Evolutionary conservation across 306 rosid species (phyloP).

Genomic region (Canavalia gladiata): DNA sequence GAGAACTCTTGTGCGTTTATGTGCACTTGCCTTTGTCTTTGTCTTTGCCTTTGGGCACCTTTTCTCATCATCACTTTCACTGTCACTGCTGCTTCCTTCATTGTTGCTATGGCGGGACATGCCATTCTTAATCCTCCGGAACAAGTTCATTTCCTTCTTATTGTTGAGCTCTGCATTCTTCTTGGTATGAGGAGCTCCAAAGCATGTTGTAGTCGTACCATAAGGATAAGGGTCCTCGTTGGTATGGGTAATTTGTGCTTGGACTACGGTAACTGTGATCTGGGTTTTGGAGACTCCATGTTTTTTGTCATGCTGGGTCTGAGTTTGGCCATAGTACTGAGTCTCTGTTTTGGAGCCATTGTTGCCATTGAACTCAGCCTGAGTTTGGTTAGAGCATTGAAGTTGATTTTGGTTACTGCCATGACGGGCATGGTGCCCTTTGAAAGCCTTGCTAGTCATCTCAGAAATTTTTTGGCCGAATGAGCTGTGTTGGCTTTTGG

Average conservation of each 20-base stretch:
- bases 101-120: conserved; percentile 40
- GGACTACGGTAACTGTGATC: conserved; percentile 47
- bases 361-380: conserved; percentile 42
- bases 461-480: conserved; percentile 56
- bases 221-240: conserved; percentile 38
- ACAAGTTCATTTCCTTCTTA: conserved; percentile 54
- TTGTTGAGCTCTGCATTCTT: conserved; percentile 47
- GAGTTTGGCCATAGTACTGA: conserved; percentile 49
- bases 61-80: conserved; percentile 52
- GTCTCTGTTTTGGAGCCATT: conserved; percentile 44
- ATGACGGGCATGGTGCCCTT: conserved; percentile 54
- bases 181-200: conserved; percentile 42
- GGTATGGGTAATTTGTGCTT: conserved; percentile 53
- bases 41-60: conserved; percentile 40
- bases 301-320: conserved; percentile 49
- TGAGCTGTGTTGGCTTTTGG: conserved; percentile 53
- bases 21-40: conserved; percentile 33
- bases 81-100: conserved; percentile 49
- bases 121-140: conserved; percentile 55
- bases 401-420: conserved; percentile 48
- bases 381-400: conserved; percentile 46
- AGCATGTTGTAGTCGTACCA: conserved; percentile 48
- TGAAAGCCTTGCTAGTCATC: conserved; percentile 54
- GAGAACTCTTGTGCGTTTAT: not conserved
- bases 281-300: conserved; percentile 49